Evolutionary conservation across 2,329 filamentous ascomycete genomes (phyloP), one percentile per base, ranked within the genome.

Genomic region (Fusarium redolens): DNA sequence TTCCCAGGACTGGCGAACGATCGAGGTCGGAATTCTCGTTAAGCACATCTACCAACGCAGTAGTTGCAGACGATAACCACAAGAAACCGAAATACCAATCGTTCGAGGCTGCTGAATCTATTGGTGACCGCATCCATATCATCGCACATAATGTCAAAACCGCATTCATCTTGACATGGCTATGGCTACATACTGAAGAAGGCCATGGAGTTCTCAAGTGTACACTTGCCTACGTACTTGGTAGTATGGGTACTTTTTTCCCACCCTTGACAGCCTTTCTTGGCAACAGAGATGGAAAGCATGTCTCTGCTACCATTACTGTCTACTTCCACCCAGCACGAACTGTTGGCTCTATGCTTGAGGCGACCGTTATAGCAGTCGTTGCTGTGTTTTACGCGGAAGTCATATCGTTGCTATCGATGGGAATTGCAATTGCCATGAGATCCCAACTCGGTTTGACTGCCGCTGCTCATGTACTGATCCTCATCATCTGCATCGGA

Each of bases 311-410:
- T 37, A 98, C 96, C 4, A 90, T 98, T 65, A 97, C 94, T 1
- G 95, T 98, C 15, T 98, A 97, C 79, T 98, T 98, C 78, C 95
- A 98, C 80, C 95, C 96, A 8, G 93, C 94, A 10, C 88, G 96
- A 65, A 94, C 94, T 22, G 89, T 92, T 31, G 96, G 96, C 2
- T 96, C 93, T 73, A 97, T 98, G 94, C 88, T 94, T 65, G 93
- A 97, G 82, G 95, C 95, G 6, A 89, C 92, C 15, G 83, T 95
- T 38, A 90, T 96, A 65, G 93, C 94, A 10, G 83, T 93, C 41
- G 86, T 92, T 38, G 95, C 95, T 4, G 93, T 97, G 68, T 82
- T 91, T 41, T 98, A 97, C 57, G 83, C 83, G 7, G 81, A 82
- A 62, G 85, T 94, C 43, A 85, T 98, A 41, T 93, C 92, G 10